Evolutionary conservation across 2,329 filamentous ascomycete species (phyloP).

Genomic region (Talaromyces sp.): DNA sequence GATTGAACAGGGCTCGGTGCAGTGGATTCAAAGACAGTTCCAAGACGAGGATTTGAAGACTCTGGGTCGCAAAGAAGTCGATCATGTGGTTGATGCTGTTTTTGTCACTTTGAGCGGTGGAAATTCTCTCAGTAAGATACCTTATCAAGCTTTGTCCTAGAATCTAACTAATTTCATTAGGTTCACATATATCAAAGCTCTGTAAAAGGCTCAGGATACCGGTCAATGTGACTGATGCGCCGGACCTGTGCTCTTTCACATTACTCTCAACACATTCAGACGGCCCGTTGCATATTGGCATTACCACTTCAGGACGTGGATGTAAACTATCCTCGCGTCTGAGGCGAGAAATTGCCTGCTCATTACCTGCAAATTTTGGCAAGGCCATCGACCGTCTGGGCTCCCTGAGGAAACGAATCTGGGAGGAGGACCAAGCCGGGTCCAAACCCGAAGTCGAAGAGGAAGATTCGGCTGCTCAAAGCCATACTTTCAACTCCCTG

Average conservation of each 20-base stretch:
- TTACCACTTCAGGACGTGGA: slow-evolving; percentile 90
- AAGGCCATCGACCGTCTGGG: slow-evolving; percentile 72
- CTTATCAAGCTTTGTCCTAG: slow-evolving; percentile 31
- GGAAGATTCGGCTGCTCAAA: slow-evolving; percentile 53
- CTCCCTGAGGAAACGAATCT: slow-evolving; percentile 62
- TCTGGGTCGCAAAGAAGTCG: slow-evolving; percentile 75
- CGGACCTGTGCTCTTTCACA: slow-evolving; percentile 80
- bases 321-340: slow-evolving; percentile 91
- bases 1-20: slow-evolving; percentile 36
- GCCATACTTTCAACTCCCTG: slow-evolving; percentile 75
- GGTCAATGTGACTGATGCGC: slow-evolving; percentile 85
- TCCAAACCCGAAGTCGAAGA: slow-evolving; percentile 42
- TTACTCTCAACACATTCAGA: slow-evolving; percentile 84
- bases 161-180: slow-evolving; percentile 31
- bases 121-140: slow-evolving; percentile 42
- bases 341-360: slow-evolving; percentile 76
- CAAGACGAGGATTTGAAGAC: slow-evolving; percentile 64
- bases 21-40: slow-evolving; percentile 50
- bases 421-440: slow-evolving; percentile 63
- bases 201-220: slow-evolving; percentile 80
- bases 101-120: slow-evolving; percentile 66
- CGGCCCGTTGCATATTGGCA: slow-evolving; percentile 86
- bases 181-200: slow-evolving; percentile 61
- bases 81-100: slow-evolving; percentile 76
- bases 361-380: slow-evolving; percentile 70